phyloP scores from a whole-genome alignment of 2,329 filamentous ascomycete genomes.

The Neurospora sp. region DNA sequence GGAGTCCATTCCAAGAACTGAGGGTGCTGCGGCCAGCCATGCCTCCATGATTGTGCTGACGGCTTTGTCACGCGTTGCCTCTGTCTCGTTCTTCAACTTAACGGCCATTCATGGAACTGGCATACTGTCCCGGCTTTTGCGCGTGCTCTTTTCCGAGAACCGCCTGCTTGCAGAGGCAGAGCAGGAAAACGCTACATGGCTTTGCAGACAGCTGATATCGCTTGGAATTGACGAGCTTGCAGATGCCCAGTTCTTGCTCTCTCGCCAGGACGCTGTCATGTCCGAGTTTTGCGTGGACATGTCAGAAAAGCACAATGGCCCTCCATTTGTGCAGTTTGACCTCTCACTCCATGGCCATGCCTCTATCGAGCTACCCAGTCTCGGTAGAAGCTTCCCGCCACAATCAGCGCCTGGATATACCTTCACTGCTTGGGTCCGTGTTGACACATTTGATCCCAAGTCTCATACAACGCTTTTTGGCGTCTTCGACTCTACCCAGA shows the following conservation, averaged over 20 bases:
- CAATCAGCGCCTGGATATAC: conserved; percentile 75
- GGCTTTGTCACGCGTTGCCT: conserved; percentile 47
- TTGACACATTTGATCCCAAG: conserved; percentile 75
- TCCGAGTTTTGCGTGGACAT: conserved; percentile 65
- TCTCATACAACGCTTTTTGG: conserved; percentile 94
- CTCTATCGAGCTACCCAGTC: conserved; percentile 79
- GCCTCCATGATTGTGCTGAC: conserved; percentile 56
- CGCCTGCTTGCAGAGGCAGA: conserved; percentile 45
- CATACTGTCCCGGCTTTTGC: conserved; percentile 56
- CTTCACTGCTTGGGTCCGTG: conserved; percentile 76
- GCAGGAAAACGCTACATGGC: conserved; percentile 46
- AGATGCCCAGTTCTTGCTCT: conserved; percentile 67
- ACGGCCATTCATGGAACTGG: conserved; percentile 63
- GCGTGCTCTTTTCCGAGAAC: conserved; percentile 45
- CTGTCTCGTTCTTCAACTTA: conserved; percentile 58
- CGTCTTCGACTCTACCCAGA: conserved; percentile 82
- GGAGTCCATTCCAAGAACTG: conserved; percentile 47
- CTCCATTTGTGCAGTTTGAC: conserved; percentile 89
- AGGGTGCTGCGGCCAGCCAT: conserved; percentile 33
- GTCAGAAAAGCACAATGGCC: conserved; percentile 63
- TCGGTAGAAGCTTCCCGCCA: conserved; percentile 79
- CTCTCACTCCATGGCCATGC: conserved; percentile 79
- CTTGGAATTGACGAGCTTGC: conserved; percentile 72
- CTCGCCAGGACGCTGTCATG: conserved; percentile 39
- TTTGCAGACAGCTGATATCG: conserved; percentile 61